Base-by-base conservation (phyloP, 2,329 filamentous ascomycete species). In the Tympanopsis confertula region DNA sequence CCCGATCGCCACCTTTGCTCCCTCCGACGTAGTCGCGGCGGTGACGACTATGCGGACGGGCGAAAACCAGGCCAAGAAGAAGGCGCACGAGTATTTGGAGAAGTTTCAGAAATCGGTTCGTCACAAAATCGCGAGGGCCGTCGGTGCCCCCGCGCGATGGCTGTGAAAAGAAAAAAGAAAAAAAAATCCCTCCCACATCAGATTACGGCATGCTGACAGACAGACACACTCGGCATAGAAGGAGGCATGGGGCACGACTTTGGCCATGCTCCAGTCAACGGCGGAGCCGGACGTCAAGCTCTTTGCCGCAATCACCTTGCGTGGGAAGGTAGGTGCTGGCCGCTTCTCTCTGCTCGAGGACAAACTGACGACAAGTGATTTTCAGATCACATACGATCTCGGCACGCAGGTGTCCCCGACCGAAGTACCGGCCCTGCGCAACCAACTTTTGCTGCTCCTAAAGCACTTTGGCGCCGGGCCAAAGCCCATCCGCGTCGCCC, bases 61-160 rank as follows among this genome's bases (percentile, higher is more conserved):
- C 48, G 78, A 89, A 54, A 75, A 82, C 52, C 73, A 82, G 47
- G 77, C 84, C 55, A 96, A 96, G 68, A 81, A 82, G 57, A 82
- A 87, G 59, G 88, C 86, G 42, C 88, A 95, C 56, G 79, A 89
- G 56, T 98, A 82, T 57, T 71, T 98, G 42, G 85, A 94, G 63
- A 80, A 78, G 50, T 98, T 96, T 63, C 91, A 98, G 73, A 98
- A 98, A 77, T 96, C 91, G 59, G 89, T 94, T 62, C 49, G 82
- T 73, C 42, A 36, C 41, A 40, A 41, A 37, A 37, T 36, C 35
- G 22, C 22, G 38, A 41, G 42, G 41, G 45, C 48, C 46, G 41
- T 46, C 46, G 39, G 39, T 45, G 41, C 45, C 41, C 42, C 39
- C 22, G 30, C 15, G 18, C 12, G 12, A 12, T 28, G 12, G n/a